Base-by-base conservation (phyloP, 352 stramenopile genomes). In the Globisporangium cederbergense region DNA sequence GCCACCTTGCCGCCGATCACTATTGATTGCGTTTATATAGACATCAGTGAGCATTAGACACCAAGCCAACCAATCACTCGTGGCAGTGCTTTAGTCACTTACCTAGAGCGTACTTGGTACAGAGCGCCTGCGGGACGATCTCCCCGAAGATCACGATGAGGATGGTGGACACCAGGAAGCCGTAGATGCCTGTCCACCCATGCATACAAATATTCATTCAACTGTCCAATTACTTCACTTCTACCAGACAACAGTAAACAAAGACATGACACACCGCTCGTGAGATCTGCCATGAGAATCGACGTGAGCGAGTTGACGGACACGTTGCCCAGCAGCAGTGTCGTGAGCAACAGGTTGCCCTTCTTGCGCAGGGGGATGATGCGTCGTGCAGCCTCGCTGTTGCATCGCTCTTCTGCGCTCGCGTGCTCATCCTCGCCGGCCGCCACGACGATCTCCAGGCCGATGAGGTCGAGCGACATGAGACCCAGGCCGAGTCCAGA, bases 391-490 rank as follows among this genome's bases (percentile, higher is more conserved):
- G 77, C 80, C 4, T 72, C 69, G 28, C 77, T 78, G 64, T 91
- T 83, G 20, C 72, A 62, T 10, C 77, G 76, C 67, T 97, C 87
- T 47, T 81, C 78, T 14, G 74, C 64, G 6, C 81, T 95, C 47
- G 87, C 78, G 45, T 78, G 64, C 50, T 81, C 76, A 73, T 99
- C 91, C 49, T 93, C 90, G n/a, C 95, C 93, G 4, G 80, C 79
- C 4, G 83, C 82, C 66, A 97, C 93, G 59, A 99, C 93, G 59
- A 99, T 99, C 77, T 99, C 91, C 25, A 99, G 81, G 4, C 94
- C 96, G 25, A 96, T 99, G 60, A 97, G 94, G 76, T 99, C 97
- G 8, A 99, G 83, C 18, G 95, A 97, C 85, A 99, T 97, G 58
- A 99, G 79, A 4, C 97, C 97, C 18, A 99, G 83, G 1, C 96